Evolutionary conservation across 2,329 filamentous ascomycete genomes (phyloP).

Genomic region (Neofusicoccum parvum): DNA sequence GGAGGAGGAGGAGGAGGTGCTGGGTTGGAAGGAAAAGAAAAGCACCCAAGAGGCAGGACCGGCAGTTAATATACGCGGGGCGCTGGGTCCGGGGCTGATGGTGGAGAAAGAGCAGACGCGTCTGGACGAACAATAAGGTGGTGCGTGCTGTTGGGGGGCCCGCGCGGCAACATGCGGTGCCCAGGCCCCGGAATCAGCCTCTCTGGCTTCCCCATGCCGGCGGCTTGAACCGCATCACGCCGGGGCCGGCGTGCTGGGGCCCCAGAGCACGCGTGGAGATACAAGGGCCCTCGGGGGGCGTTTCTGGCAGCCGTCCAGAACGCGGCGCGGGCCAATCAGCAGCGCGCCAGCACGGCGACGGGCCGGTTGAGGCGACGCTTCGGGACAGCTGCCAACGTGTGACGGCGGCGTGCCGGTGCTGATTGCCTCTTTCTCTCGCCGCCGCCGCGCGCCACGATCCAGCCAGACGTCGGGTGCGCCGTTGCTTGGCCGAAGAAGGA

Average conservation of each 20-base stretch:
- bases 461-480: neutral
- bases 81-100: too few species aligned
- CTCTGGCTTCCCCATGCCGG: neutral
- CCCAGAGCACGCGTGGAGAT: slow-evolving; percentile 5
- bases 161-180: slow-evolving; percentile 5
- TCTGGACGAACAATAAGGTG: neutral
- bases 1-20: neutral
- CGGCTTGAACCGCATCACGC: neutral
- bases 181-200: neutral
- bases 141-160: neutral
- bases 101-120: neutral
- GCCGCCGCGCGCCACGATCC: slow-evolving; percentile 8
- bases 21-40: neutral
- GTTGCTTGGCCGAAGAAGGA: neutral
- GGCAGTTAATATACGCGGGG: slow-evolving; percentile 6
- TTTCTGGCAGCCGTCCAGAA: neutral
- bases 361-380: neutral
- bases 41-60: too few species aligned
- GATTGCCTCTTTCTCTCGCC: slow-evolving; percentile 1
- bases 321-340: neutral
- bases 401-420: neutral
- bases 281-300: neutral
- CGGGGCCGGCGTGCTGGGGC: neutral
- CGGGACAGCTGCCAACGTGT: neutral
- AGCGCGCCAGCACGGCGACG: neutral